These are phyloP conservation scores for Kodamaea kaohsiungensis DNA, from an alignment of 805 yeast genomes.

Conservation along the genomic window DNA sequence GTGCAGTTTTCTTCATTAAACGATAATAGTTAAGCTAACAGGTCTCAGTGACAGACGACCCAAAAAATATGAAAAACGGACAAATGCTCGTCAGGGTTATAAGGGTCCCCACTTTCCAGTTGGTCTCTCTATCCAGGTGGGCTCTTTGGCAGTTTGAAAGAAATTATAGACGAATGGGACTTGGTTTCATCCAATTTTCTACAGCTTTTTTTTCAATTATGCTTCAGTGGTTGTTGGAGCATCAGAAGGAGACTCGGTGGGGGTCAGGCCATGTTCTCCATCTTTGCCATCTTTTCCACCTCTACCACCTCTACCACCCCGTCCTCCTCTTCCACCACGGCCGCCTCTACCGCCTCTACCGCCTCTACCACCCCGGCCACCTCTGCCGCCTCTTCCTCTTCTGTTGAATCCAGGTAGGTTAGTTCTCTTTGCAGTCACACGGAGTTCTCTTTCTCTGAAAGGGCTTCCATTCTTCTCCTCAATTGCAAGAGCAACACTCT, in stretches of 20 bases:
- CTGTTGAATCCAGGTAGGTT: conserved; percentile 49
- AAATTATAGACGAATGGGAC: background rate
- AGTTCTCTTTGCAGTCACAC: conserved; percentile 54
- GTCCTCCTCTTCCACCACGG: conserved; percentile 20
- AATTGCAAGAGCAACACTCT: conserved; percentile 49
- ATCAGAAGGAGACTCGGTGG: background rate
- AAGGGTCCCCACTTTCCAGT: no score
- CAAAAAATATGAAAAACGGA: background rate
- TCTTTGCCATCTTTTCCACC: conserved; percentile 9
- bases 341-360: conserved; percentile 32
- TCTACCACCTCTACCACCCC: conserved; percentile 18
- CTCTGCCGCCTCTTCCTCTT: conserved; percentile 24
- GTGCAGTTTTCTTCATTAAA: conserved; percentile 1
- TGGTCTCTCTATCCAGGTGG: background rate
- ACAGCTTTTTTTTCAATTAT: background rate
- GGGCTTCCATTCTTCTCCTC: conserved; percentile 38
- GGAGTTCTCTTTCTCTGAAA: conserved; percentile 49
- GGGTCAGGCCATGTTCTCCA: background rate
- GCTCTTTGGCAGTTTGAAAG: background rate
- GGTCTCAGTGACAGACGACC: background rate
- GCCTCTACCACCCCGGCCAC: conserved; percentile 37
- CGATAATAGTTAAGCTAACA: background rate
- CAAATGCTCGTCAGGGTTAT: background rate
- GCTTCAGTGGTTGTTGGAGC: background rate
- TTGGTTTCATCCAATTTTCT: background rate